Conservation (phyloP, 2,329 filamentous ascomycete species). For the Fusarium metavorans region DNA sequence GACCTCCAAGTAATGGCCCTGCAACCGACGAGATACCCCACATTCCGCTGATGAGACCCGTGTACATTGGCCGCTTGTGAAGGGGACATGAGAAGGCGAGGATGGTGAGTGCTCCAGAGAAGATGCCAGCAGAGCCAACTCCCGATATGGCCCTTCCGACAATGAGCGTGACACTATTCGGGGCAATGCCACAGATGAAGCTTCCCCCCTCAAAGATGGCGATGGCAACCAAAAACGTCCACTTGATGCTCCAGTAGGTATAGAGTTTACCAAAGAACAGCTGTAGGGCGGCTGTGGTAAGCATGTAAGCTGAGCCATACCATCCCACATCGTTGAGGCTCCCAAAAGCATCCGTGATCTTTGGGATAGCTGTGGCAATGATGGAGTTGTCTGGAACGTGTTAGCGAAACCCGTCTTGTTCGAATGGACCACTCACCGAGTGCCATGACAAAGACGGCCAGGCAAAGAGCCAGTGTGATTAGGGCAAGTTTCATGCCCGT, state of each 20-base stretch:
- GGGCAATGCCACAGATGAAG: constrained; percentile 53
- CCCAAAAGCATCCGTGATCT: constrained; percentile 57
- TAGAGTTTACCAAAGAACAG: constrained; percentile 57
- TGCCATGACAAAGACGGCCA: constrained; percentile 57
- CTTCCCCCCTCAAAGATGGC: constrained; percentile 59
- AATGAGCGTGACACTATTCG: constrained; percentile 50
- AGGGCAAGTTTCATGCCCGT: constrained; percentile 45
- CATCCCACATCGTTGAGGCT: constrained; percentile 62
- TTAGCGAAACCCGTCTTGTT: constrained; percentile 1
- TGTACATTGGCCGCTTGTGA: constrained; percentile 49
- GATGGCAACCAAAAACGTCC: constrained; percentile 53
- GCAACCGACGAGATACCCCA: constrained; percentile 59
- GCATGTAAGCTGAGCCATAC: constrained; percentile 60
- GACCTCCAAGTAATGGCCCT: constrained; percentile 50
- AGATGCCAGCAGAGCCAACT: constrained; percentile 58
- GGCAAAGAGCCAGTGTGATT: constrained; percentile 53
- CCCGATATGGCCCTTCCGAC: constrained; percentile 52
- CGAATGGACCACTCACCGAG: constrained; percentile 44
- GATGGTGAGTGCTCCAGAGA: constrained; percentile 58
- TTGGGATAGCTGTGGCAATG: constrained; percentile 58
- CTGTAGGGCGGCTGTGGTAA: constrained; percentile 56
- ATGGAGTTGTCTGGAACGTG: constrained; percentile 51
- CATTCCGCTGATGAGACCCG: constrained; percentile 55
- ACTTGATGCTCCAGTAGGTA: constrained; percentile 59
- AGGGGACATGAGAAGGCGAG: constrained; percentile 54